Evolutionary conservation across 2,329 filamentous ascomycete species (phyloP).

Genomic region (Exserohilum turcica): DNA sequence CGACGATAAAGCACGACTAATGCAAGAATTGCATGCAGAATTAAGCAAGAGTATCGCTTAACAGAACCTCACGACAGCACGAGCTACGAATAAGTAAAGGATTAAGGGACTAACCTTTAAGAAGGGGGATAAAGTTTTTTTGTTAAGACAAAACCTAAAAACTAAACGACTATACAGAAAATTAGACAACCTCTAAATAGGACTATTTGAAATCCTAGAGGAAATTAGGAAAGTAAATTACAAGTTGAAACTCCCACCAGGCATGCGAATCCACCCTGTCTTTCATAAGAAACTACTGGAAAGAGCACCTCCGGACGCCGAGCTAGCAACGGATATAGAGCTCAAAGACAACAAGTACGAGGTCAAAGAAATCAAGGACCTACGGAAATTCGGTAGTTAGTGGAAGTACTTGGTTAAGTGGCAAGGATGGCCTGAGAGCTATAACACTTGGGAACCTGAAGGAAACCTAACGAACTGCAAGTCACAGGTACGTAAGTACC

Average conservation of each 20-base stretch:
- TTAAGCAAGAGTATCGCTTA: background rate
- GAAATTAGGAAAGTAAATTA: background rate
- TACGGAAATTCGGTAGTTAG: too few relatives aligned
- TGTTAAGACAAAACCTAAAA: background rate
- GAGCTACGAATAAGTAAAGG: background rate
- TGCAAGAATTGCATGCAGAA: background rate
- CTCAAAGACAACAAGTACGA: too few relatives aligned
- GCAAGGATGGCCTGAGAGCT: too few relatives aligned
- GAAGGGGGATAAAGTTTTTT: background rate
- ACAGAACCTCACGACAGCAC: background rate
- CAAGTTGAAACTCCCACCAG: background rate
- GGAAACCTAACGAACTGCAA: too few relatives aligned
- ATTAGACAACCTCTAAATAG: background rate
- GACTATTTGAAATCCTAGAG: background rate
- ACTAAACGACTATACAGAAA: background rate
- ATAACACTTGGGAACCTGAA: too few relatives aligned
- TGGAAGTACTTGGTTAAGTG: too few relatives aligned
- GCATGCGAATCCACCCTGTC: too few relatives aligned
- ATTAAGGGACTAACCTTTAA: constrained; percentile 6
- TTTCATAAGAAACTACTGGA: too few relatives aligned
- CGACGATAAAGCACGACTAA: background rate
- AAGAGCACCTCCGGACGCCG: too few relatives aligned
- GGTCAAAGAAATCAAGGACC: too few relatives aligned
- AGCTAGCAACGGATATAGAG: too few relatives aligned
- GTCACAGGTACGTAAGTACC: too few relatives aligned